These are phyloP conservation scores for Reutealis trisperma DNA, from an alignment of 345 rosid genomes.

Conservation along the genomic window DNA sequence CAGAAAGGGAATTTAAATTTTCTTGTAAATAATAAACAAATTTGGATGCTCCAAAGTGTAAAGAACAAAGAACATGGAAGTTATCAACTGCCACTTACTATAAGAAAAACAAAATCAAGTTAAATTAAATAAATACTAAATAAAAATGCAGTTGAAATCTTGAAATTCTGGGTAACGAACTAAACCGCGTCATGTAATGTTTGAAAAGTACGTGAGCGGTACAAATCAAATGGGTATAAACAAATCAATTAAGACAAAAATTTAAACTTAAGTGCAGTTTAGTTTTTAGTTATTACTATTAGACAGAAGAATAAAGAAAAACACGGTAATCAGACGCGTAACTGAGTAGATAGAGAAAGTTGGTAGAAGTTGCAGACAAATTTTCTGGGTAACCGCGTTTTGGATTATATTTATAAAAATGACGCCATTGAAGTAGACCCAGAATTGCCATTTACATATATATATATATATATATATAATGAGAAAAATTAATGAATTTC, in stretches of 20 bases:
- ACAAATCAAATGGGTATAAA: not conserved
- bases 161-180: constrained; percentile 1
- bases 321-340: constrained; percentile 9
- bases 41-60: constrained; percentile 1
- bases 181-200: constrained; percentile 15
- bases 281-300: no score
- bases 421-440: not conserved
- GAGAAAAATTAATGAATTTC: not conserved
- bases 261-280: no score
- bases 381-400: constrained; percentile 19
- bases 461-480: no score
- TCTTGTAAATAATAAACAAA: not conserved
- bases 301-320: not conserved
- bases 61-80: not conserved
- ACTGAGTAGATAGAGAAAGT: not conserved
- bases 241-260: not conserved
- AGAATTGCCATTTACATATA: not conserved
- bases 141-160: not conserved
- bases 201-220: not conserved
- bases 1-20: not conserved
- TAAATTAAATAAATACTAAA: not conserved
- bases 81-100: not conserved
- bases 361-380: constrained; percentile 3
- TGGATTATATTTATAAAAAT: not conserved
- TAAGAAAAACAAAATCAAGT: not conserved